Conservation (phyloP, 441 rosid genomes). For the Biscutella laevigata region DNA sequence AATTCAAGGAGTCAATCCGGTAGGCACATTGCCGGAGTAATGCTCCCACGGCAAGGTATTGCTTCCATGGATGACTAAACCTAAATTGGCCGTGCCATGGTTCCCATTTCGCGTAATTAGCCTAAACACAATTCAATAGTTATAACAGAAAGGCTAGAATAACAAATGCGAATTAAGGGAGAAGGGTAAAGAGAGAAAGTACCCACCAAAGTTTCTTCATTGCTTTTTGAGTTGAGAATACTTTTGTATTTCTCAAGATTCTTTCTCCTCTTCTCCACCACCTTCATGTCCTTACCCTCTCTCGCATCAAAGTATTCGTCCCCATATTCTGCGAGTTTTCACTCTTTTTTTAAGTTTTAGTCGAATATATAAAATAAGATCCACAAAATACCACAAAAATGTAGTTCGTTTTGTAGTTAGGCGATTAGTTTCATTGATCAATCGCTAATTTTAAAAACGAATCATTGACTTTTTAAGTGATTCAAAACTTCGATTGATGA, state of each 20-base stretch:
- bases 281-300: constrained; percentile 25
- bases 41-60: constrained; percentile 43
- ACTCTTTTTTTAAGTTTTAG: constrained; percentile 1
- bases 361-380: not conserved
- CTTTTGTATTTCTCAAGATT: constrained; percentile 42
- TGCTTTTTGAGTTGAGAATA: constrained; percentile 52
- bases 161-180: not conserved
- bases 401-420: too few relatives aligned
- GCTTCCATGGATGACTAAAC: constrained; percentile 75
- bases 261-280: constrained; percentile 24
- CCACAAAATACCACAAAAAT: too few relatives aligned
- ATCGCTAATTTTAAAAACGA: too few relatives aligned
- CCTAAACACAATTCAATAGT: constrained; percentile 25
- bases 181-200: not conserved
- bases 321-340: constrained; percentile 46
- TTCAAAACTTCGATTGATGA: too few relatives aligned
- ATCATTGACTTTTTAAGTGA: too few relatives aligned
- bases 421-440: too few relatives aligned
- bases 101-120: constrained; percentile 73
- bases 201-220: constrained; percentile 67
- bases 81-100: constrained; percentile 59
- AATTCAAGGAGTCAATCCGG: constrained; percentile 27
- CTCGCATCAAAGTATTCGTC: constrained; percentile 37
- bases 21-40: constrained; percentile 29
- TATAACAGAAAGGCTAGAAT: not conserved